A percentile compares a stretch with the other conserved stretches of the same genome.
Evolutionary conservation across 108 stramenopile genomes (phyloP).

Genomic region (Aurantiochytrium sp.): DNA sequence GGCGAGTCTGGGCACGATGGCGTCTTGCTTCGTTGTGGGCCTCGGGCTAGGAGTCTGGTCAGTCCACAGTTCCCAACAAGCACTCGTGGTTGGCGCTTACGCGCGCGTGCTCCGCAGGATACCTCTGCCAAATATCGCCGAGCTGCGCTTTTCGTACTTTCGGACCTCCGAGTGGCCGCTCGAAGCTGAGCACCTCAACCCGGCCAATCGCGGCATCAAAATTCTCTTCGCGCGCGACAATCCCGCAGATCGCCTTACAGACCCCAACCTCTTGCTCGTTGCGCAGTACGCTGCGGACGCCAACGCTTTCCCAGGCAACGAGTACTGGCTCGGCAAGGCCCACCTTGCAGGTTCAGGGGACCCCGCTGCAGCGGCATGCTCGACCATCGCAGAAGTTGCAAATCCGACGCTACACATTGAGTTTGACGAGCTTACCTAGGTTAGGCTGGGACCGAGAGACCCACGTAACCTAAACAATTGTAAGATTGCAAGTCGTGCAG

Average conservation of each 20-base stretch:
- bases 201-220: neutral
- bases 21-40: neutral
- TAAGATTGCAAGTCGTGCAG: too few relatives aligned
- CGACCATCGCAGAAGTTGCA: neutral
- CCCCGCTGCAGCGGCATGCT: slow-evolving; percentile 8
- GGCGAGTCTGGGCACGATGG: neutral
- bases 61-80: neutral
- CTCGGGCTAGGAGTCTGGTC: slow-evolving; percentile 15
- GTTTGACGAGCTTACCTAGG: neutral
- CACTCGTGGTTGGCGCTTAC: neutral
- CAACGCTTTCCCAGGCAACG: neutral
- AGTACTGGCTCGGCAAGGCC: neutral
- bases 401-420: neutral
- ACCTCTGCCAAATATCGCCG: neutral
- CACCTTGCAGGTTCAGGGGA: neutral
- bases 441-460: too few relatives aligned
- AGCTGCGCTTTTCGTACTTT: neutral
- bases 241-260: neutral
- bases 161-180: neutral
- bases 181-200: neutral
- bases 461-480: too few relatives aligned
- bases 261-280: neutral
- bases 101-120: neutral
- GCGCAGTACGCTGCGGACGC: neutral
- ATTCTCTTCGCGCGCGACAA: neutral